Evolutionary conservation across 305 asterid species (phyloP), one percentile per base, ranked within the genome.

Genomic region (Solanum chacoense): DNA sequence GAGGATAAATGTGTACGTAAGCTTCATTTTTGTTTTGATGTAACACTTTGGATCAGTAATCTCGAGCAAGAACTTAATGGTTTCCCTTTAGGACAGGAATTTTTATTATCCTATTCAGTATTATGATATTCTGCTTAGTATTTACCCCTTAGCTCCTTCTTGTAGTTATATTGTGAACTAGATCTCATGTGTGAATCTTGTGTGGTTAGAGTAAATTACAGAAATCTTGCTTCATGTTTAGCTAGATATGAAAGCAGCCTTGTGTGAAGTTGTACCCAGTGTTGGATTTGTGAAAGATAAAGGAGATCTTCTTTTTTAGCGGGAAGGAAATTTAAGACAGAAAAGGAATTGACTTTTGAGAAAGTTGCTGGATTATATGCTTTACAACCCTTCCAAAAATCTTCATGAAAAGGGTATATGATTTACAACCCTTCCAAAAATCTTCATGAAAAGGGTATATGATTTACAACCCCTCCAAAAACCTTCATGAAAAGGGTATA

Each of bases 1-100:
- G 89, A 87, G 94, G 90, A 88, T 94, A 89, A 96, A 94, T 86
- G 98, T 96, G 96, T 95, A 93, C 55, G 97, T 89, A 65, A 89
- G 86, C 31, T 87, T 88, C 78, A 1, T n/a, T 34, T 42, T 28
- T 50, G 20, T 83, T 45, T 80, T 83, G 29, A 83, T 28, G 67
- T 29, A 18, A 83, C 72, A 18, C 26, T 83, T 83, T 18, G 72
- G 72, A 29, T 83, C 72, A 45, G 35, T 83, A 29, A 29, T 29
- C 86, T 29, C 16, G 7, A 50, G 86, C 72, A 28, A 83, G 29
- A 83, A 45, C 86, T 29, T 81, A 45, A 81, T 81, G 72, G 40
- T 45, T 81, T 31, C 38, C 71, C 11, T 45, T 42, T 45, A 28
- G 86, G 29, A 35, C 69, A 81, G 28, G 18, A 26, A 29, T 29